phyloP scores from a whole-genome alignment of 2,329 filamentous ascomycete genomes.

The Alternaria brassicae region DNA sequence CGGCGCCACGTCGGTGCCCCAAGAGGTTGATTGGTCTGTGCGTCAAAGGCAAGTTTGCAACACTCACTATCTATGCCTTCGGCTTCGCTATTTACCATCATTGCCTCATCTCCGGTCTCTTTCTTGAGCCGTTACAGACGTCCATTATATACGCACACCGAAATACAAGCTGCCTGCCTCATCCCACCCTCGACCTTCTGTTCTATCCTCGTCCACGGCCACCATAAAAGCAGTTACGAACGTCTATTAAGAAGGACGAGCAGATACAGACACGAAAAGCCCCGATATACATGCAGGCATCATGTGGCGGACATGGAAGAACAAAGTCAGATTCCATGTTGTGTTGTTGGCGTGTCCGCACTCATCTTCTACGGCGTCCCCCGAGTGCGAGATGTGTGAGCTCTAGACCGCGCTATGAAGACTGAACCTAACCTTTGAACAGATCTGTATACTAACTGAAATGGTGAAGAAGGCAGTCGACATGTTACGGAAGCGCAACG shows the following conservation, averaged over 20 bases:
- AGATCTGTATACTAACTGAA: too few relatives aligned
- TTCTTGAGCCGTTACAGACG: too few relatives aligned
- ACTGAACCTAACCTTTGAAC: not conserved
- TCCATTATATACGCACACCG: not conserved
- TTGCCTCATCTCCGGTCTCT: too few relatives aligned
- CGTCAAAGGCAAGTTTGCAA: too few relatives aligned
- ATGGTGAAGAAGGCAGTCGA: too few relatives aligned
- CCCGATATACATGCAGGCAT: not conserved
- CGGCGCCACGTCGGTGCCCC: too few relatives aligned
- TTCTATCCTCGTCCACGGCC: not conserved
- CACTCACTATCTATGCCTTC: too few relatives aligned
- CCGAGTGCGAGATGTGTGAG: not conserved
- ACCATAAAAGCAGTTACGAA: not conserved
- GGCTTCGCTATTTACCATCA: too few relatives aligned
- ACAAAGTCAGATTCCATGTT: not conserved
- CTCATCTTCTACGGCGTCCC: constrained; percentile 4
- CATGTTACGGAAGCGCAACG: too few relatives aligned
- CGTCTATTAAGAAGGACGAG: not conserved
- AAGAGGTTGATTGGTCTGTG: too few relatives aligned
- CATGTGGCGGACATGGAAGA: not conserved
- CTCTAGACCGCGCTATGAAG: not conserved
- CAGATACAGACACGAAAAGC: not conserved
- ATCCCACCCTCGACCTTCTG: not conserved
- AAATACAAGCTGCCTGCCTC: not conserved
- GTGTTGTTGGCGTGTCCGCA: constrained; percentile 5